A percentile compares a stretch with the other conserved stretches of the same genome.
phyloP scores from a whole-genome alignment of 106 monocot species.

The Hemerocallis citrina region DNA sequence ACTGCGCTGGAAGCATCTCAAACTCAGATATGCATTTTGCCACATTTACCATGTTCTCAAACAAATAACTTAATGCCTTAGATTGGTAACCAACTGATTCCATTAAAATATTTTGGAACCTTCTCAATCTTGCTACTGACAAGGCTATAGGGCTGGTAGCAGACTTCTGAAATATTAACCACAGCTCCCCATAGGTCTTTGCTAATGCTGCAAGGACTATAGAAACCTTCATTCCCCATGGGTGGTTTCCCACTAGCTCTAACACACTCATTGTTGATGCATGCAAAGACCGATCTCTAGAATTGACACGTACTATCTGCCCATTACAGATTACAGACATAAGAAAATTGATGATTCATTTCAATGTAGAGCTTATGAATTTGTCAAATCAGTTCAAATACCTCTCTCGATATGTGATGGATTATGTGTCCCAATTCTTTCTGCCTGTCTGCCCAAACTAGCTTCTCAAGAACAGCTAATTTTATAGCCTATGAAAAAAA shows the following conservation, averaged over 20 bases:
- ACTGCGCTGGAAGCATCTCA: constrained; percentile 20
- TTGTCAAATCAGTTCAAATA: neutral
- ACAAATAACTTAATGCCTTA: constrained; percentile 11
- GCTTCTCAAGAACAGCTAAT: neutral
- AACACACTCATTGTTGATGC: neutral
- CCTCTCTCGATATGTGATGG: neutral
- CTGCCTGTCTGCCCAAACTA: neutral
- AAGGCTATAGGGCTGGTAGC: constrained; percentile 19
- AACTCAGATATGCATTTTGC: constrained; percentile 23
- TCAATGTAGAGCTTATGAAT: neutral
- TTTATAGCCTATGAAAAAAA: neutral
- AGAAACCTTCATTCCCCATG: neutral
- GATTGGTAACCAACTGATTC: neutral
- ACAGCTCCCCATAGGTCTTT: constrained; percentile 2
- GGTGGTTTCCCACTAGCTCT: neutral
- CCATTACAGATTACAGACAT: neutral
- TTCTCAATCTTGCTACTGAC: constrained; percentile 12
- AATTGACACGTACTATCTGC: neutral
- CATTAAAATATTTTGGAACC: neutral
- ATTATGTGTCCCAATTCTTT: neutral
- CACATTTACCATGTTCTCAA: constrained; percentile 20
- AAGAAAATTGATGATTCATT: neutral
- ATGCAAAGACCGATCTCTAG: neutral
- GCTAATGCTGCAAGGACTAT: neutral
- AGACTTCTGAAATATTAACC: constrained; percentile 13